phyloP scores from a whole-genome alignment of 768 basidiomycete species.

The Pleurotus cornucopiae region DNA sequence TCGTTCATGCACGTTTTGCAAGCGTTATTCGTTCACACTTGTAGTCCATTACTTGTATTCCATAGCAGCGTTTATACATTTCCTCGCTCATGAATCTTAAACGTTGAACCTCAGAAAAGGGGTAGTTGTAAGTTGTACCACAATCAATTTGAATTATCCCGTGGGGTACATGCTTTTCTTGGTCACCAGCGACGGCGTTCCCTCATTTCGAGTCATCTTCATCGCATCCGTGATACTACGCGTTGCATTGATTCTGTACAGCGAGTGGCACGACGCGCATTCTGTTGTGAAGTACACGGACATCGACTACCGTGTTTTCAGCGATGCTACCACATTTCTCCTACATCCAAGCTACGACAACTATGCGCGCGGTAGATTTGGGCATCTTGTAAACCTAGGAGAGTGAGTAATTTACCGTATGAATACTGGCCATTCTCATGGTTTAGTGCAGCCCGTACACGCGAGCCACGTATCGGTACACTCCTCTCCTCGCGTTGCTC shows the following conservation, averaged over 20 bases:
- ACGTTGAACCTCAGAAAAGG: too few relatives aligned
- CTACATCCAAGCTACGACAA: constrained; percentile 46
- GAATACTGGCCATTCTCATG: constrained; percentile 10
- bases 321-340: constrained; percentile 80
- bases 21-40: not conserved
- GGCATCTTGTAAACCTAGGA: constrained; percentile 43
- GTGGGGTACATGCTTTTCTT: not conserved
- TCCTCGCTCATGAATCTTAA: constrained; percentile 5
- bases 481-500: constrained; percentile 83
- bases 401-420: constrained; percentile 53
- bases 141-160: too few relatives aligned
- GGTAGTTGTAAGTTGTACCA: too few relatives aligned
- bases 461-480: constrained; percentile 93
- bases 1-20: not conserved
- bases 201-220: constrained; percentile 51
- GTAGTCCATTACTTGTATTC: constrained; percentile 1
- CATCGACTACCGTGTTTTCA: constrained; percentile 94
- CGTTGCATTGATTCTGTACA: constrained; percentile 72
- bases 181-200: constrained; percentile 13
- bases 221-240: constrained; percentile 54
- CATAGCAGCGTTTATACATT: constrained; percentile 11
- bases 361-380: constrained; percentile 56
- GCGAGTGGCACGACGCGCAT: constrained; percentile 84
- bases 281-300: constrained; percentile 96
- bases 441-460: constrained; percentile 68